phyloP scores from a whole-genome alignment of 441 rosid species.

The Kokia cookei region DNA sequence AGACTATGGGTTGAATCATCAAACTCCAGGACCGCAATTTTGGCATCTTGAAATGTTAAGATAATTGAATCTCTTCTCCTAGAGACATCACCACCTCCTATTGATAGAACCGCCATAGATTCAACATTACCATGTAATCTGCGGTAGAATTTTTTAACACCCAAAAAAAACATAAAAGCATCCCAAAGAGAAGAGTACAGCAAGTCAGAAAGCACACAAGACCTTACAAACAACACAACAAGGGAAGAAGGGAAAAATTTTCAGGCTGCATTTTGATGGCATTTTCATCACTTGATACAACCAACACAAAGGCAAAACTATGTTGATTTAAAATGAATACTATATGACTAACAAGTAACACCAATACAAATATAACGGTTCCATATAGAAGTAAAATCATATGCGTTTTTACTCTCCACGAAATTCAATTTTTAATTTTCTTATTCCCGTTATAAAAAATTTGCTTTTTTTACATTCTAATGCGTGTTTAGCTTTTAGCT shows the following conservation, averaged over 20 bases:
- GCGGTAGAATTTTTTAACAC: constrained; percentile 10
- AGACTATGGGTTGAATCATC: constrained; percentile 91
- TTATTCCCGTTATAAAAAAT: not conserved
- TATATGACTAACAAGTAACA: not conserved
- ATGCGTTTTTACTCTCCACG: not conserved
- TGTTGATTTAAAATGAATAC: not conserved
- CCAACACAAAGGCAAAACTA: not conserved
- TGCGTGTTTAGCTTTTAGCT: not conserved
- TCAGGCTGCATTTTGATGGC: not conserved
- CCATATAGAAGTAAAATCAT: not conserved
- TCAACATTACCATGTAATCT: constrained; percentile 94
- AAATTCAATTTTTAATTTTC: not conserved
- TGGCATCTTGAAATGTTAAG: constrained; percentile 78
- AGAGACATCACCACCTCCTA: constrained; percentile 62
- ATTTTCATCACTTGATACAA: not conserved
- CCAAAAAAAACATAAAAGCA: not conserved
- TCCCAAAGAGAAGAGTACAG: constrained; percentile 2
- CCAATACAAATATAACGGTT: not conserved
- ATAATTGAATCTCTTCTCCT: constrained; percentile 81
- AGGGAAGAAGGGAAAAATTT: not conserved
- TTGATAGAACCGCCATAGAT: constrained; percentile 69
- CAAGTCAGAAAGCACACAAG: not conserved
- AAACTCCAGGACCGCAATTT: constrained; percentile 82
- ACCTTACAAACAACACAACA: not conserved
- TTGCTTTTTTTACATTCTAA: not conserved